phyloP scores from a whole-genome alignment of 2,329 filamentous ascomycete genomes.

The Raffaelea albimanens region DNA sequence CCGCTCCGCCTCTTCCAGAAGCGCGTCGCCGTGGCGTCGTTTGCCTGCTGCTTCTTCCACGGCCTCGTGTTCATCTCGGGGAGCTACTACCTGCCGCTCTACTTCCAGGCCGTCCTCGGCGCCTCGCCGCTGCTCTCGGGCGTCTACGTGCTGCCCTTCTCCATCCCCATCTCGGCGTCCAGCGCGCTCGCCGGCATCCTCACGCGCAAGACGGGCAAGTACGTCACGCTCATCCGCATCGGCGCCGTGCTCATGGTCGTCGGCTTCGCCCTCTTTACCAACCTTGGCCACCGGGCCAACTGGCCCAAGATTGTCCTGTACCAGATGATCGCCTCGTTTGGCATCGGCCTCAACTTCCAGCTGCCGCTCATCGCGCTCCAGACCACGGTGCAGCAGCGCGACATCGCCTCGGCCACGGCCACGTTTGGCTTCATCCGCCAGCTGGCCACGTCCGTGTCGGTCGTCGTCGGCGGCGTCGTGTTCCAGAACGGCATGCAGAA shows the following conservation, averaged over 20 bases:
- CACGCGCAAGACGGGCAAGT: slow-evolving; percentile 47
- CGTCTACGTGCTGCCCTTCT: slow-evolving; percentile 64
- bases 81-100: slow-evolving; percentile 74
- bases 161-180: slow-evolving; percentile 40
- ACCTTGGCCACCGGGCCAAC: slow-evolving; percentile 41
- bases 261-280: slow-evolving; percentile 47
- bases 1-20: slow-evolving; percentile 62
- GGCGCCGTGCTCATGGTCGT: slow-evolving; percentile 47
- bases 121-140: slow-evolving; percentile 62
- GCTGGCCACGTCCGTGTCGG: slow-evolving; percentile 45
- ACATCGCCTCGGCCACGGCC: slow-evolving; percentile 54
- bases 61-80: slow-evolving; percentile 69
- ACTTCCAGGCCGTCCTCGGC: slow-evolving; percentile 69
- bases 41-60: slow-evolving; percentile 62
- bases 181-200: slow-evolving; percentile 31
- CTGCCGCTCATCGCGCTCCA: slow-evolving; percentile 55
- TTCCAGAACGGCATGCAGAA: slow-evolving; percentile 30
- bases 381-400: slow-evolving; percentile 45
- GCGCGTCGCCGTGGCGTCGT: slow-evolving; percentile 54
- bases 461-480: slow-evolving; percentile 43
- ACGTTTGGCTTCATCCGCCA: slow-evolving; percentile 53
- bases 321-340: slow-evolving; percentile 50
- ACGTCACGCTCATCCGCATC: slow-evolving; percentile 42
- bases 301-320: slow-evolving; percentile 40
- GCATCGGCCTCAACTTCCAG: slow-evolving; percentile 55